Percentiles rank a stretch among this genome's conserved stretches.
Conservation (phyloP, 495 filamentous ascomycete species). For the Pseudoneurospora amorphoporcata region DNA sequence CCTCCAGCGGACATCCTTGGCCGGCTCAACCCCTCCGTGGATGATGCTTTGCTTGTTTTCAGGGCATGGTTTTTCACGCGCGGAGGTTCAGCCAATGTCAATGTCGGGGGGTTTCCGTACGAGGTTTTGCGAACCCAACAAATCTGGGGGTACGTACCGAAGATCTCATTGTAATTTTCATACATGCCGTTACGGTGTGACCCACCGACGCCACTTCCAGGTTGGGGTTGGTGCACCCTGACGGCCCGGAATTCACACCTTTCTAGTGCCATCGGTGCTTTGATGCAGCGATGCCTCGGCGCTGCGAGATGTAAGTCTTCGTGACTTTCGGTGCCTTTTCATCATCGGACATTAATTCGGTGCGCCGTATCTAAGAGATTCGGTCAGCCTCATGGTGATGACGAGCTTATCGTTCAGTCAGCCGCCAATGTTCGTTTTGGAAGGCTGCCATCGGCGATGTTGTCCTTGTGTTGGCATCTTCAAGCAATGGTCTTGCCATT, state of each 20-base stretch:
- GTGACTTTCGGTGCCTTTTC: not conserved
- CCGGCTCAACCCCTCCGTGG: constrained; percentile 4
- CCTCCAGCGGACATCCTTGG: constrained; percentile 8
- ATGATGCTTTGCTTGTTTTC: not conserved
- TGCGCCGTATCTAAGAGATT: not conserved
- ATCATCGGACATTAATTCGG: not conserved
- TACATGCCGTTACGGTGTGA: not conserved
- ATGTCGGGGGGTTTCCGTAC: not conserved
- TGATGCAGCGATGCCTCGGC: not conserved
- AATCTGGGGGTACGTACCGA: not conserved
- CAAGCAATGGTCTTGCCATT: not conserved
- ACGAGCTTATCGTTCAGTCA: not conserved
- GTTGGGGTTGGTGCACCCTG: not conserved
- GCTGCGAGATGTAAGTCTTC: not conserved
- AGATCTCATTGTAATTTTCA: not conserved
- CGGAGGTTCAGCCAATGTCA: not conserved
- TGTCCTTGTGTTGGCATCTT: not conserved
- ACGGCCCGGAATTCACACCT: not conserved
- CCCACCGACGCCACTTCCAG: not conserved
- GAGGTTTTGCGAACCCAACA: not conserved
- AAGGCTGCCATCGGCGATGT: not conserved
- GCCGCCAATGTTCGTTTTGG: not conserved
- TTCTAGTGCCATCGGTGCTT: not conserved
- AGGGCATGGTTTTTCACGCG: not conserved
- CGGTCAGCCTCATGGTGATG: not conserved